These are phyloP conservation scores for Phytophthora tentaculata DNA, from an alignment of 352 stramenopile species.

Conservation along the genomic window DNA sequence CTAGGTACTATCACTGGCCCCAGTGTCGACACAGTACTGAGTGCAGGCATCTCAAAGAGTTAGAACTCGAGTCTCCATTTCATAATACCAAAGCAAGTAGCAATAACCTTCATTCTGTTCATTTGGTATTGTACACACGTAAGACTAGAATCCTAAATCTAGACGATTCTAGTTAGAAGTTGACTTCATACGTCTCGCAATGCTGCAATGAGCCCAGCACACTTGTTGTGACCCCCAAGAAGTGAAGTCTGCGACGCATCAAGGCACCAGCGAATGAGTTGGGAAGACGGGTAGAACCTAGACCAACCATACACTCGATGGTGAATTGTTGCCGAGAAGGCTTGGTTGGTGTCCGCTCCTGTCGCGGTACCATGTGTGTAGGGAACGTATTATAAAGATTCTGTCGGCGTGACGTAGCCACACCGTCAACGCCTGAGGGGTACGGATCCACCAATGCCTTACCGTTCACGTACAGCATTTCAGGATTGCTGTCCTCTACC, in stretches of 20 bases:
- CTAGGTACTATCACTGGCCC: constrained; percentile 14
- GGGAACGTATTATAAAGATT: constrained; percentile 55
- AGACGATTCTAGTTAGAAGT: constrained; percentile 15
- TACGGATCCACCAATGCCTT: constrained; percentile 35
- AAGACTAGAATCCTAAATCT: neutral
- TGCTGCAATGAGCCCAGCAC: constrained; percentile 38
- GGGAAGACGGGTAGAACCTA: constrained; percentile 51
- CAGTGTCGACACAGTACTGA: too few relatives aligned
- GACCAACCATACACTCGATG: constrained; percentile 55
- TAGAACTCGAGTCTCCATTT: neutral
- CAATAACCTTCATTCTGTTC: neutral
- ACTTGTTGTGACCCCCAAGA: constrained; percentile 40
- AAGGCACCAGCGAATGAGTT: constrained; percentile 38
- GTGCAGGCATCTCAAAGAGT: too few relatives aligned
- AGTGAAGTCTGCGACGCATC: constrained; percentile 49
- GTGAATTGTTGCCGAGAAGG: constrained; percentile 24
- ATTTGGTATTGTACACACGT: neutral
- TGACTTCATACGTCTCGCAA: constrained; percentile 34
- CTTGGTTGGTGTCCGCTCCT: constrained; percentile 32
- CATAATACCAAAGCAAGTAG: neutral
- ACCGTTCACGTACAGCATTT: constrained; percentile 37
- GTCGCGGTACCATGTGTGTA: constrained; percentile 58
- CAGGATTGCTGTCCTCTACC: constrained; percentile 22
- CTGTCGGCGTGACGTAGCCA: constrained; percentile 31
- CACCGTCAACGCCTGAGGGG: constrained; percentile 30